Evolutionary conservation across 2,329 filamentous ascomycete species (phyloP), one percentile per base, ranked within the genome.

Genomic region (Xylaria digitata): DNA sequence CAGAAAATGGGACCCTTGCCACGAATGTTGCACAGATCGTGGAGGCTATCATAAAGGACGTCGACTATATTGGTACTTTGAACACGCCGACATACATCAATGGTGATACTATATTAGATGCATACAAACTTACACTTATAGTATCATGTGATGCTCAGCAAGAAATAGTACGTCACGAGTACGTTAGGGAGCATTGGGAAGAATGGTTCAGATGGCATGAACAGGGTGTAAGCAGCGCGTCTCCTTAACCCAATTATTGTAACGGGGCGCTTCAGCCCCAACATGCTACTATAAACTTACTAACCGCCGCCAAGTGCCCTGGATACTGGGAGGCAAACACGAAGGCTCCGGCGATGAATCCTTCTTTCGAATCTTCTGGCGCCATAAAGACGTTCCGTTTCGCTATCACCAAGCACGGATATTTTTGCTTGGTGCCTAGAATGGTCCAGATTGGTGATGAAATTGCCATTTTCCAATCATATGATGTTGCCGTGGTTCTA

Each of bases 361-460:
- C 54, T 6, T n/a, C 66, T 11, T 72, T 67, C 40, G 66, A 70
- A 37, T 62, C 60, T 26, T 70, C 72, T 0, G 61, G 59, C 6
- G 66, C 63, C 13, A 56, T 46, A 4, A 61, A 63, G 45, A 57
- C 52, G 3, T 74, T 70, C 55, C 65, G 70, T n/a, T 74, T 74
- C 46, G 72, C 72, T 6, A 56, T 71, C 1, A 75, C 73, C 1
- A 63, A 21, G 23, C 66, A 69, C 17, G 73, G 73, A 1, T 75
- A 72, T 49, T 74, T 75, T 61, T 74, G 71, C 49, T 45, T 75
- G 2, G 72, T 73, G 3, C 69, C 71, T 9, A 62, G 61, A 5
- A 62, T 53, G 5, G 63, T 66, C 1, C 43, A 68, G 40, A 26
- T 63, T 7, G 54, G 65, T 3, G 73, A 75, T 26, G 63, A 63